Base-by-base conservation (phyloP, 2,329 filamentous ascomycete genomes). In the Ceratocystiopsis brevicomis region DNA sequence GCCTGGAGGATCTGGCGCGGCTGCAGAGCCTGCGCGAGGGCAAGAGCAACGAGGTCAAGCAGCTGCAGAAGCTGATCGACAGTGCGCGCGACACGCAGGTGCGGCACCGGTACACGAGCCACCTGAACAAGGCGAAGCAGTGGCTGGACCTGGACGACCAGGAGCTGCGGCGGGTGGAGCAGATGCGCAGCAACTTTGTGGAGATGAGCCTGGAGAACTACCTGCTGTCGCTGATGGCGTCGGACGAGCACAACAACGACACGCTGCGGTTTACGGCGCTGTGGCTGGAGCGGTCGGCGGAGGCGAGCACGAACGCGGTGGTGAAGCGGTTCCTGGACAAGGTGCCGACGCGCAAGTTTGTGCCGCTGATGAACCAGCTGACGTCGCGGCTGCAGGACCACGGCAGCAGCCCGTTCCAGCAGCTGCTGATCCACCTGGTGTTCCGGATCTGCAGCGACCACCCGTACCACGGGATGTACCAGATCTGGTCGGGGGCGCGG, bases 401-500 rank as follows among this genome's bases (percentile, higher is more conserved):
- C 32, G 10, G 19, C 19, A 60, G 69, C 1, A 71, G 68, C 15
- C 56, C 65, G 0, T 98, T 99, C 54, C 90, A 98, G 54, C 68
- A 66, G 37, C 67, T 88, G 1, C 65, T 99, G 2, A 73, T 76
- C 42, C 66, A 68, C 2, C 64, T 98, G 16, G 77, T 96, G 4
- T 75, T 77, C 53, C 78, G 77, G 10, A 94, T 98, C 44, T 96
- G 88, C 55, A 68, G 73, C 12, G 86, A 98, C 45, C 90, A 99
- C 60, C 92, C 90, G 0, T 94, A 87, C 57, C 92, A 98, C 56
- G 86, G 86, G 40, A 88, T 96, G 77, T 93, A 98, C 57, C 87
- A 96, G 52, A 84, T 98, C 37, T 95, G 88, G 66, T 83, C 87
- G 3, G 78, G 81, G 18, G 77, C 74, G 38, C 81, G 78, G 52